A percentile compares a stretch with the other conserved stretches of the same genome.
Conservation (phyloP, 2,329 filamentous ascomycete species). For the Aureobasidium melanogenum region DNA sequence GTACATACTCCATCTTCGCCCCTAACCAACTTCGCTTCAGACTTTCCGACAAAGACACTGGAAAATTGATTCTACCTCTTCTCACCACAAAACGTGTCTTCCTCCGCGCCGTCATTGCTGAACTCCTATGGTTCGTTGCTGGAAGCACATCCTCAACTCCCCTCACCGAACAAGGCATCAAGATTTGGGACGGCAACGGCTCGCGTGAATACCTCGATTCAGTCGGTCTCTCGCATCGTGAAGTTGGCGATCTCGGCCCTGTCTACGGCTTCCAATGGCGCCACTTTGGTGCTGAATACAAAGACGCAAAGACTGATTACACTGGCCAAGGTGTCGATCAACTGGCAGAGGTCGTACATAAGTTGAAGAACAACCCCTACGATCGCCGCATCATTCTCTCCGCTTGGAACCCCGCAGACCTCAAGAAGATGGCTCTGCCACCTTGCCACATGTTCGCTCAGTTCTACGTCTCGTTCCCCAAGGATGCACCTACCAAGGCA, state of each 20-base stretch:
- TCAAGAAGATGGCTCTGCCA: slow-evolving; percentile 81
- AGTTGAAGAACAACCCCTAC: slow-evolving; percentile 74
- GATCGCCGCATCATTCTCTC: slow-evolving; percentile 83
- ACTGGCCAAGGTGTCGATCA: slow-evolving; percentile 85
- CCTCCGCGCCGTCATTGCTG: slow-evolving; percentile 76
- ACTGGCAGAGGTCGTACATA: slow-evolving; percentile 79
- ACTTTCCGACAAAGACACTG: slow-evolving; percentile 51
- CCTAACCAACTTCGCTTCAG: slow-evolving; percentile 79
- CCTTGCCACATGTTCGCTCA: slow-evolving; percentile 98
- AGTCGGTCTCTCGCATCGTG: slow-evolving; percentile 71
- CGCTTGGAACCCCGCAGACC: slow-evolving; percentile 87
- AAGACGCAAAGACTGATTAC: slow-evolving; percentile 72
- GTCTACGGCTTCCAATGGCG: slow-evolving; percentile 99
- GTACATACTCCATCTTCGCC: slow-evolving; percentile 82
- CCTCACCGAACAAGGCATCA: slow-evolving; percentile 71
- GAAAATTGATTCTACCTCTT: slow-evolving; percentile 70
- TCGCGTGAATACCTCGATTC: slow-evolving; percentile 82
- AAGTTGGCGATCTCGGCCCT: slow-evolving; percentile 81
- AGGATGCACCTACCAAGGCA: slow-evolving; percentile 18
- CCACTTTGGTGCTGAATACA: slow-evolving; percentile 89
- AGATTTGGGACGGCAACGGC: slow-evolving; percentile 98
- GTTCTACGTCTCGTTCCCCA: slow-evolving; percentile 78
- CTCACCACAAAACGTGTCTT: slow-evolving; percentile 98
- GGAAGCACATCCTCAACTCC: slow-evolving; percentile 73
- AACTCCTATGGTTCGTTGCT: slow-evolving; percentile 92